Base-by-base conservation (phyloP, 148 eudicot genomes). In the Camellia sinensis region DNA sequence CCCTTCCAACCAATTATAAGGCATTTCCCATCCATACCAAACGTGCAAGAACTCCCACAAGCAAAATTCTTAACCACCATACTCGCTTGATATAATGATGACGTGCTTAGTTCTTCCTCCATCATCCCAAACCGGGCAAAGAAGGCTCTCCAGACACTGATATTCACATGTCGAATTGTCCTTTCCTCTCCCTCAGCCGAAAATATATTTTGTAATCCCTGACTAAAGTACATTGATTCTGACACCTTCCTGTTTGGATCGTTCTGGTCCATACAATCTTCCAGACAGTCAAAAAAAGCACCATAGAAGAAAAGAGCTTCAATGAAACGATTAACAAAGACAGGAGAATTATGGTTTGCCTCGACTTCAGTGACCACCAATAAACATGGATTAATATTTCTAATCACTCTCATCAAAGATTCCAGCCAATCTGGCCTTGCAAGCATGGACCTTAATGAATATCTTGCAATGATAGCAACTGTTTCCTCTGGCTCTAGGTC, bases 311-410 rank as follows among this genome's bases (percentile, higher is more conserved):
- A 73, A 29, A 86, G 83, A 3, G 84, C 37, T n/a, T 73, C 85
- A 12, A 82, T 68, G 40, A 86, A 86, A 60, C 85, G 85, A 7
- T 80, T 72, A 48, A 83, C 67, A 75, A 83, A 86, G 45, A 61
- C n/a, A 1, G 81, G 82, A 8, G 76, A 64, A 60, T 83, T 83
- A 18, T 60, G 74, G 15, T 78, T 81, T 17, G 70, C 80, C 63
- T 83, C 88, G 0, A 48, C n/a, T 67, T 86, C 88, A 19, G 18
- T 5, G 3, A 83, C 72, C 45, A 83, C 83, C 88, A 86, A 75
- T 22, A 75, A 19, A 43, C 78, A 0, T 0, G 88, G 88, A 7
- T 83, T 65, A 11, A 81, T 59, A 9, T 54, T 75, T 68, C 53
- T 50, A 46, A 83, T 13, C n/a, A 73, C 72, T 54, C 74, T 17